A percentile compares a stretch with the other conserved stretches of the same genome.
Evolutionary conservation across 2,329 filamentous ascomycete genomes (phyloP).

Genomic region (Diaporthe nobilis): DNA sequence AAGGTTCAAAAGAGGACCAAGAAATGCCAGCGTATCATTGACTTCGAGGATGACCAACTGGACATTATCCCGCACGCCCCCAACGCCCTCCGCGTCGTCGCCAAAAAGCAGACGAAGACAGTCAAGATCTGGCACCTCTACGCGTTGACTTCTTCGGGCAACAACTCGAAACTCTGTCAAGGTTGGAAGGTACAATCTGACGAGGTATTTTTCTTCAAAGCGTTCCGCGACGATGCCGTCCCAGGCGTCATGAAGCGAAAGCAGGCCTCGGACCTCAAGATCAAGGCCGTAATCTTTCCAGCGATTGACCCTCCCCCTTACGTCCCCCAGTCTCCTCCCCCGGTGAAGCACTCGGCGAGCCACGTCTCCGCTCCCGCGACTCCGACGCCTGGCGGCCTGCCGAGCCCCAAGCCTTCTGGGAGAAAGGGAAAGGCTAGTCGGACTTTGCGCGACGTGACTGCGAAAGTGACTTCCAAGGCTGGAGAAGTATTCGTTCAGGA

Average conservation of each 20-base stretch:
- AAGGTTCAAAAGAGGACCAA: neutral
- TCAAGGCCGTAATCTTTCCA: slow-evolving; percentile 1
- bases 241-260: neutral
- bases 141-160: neutral
- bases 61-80: slow-evolving; percentile 41
- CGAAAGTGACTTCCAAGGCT: neutral
- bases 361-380: neutral
- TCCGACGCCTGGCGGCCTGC: neutral
- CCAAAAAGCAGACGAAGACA: slow-evolving; percentile 18
- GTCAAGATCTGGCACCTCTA: slow-evolving; percentile 27
- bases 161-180: slow-evolving; percentile 3
- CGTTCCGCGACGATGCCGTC: slow-evolving; percentile 19
- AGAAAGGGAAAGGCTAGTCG: neutral
- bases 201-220: slow-evolving; percentile 32
- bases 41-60: slow-evolving; percentile 36
- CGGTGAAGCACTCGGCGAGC: neutral
- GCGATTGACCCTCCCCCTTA: neutral
- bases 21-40: neutral
- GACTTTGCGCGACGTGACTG: no score
- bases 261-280: neutral
- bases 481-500: neutral
- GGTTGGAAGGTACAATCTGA: slow-evolving; percentile 25
- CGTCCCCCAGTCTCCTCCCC: neutral
- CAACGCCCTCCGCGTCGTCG: slow-evolving; percentile 36
- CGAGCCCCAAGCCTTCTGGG: neutral